A percentile compares a stretch with the other conserved stretches of the same genome.
phyloP scores from a whole-genome alignment of 1,284 basidiomycete species.

The Volvariella surrecta region DNA sequence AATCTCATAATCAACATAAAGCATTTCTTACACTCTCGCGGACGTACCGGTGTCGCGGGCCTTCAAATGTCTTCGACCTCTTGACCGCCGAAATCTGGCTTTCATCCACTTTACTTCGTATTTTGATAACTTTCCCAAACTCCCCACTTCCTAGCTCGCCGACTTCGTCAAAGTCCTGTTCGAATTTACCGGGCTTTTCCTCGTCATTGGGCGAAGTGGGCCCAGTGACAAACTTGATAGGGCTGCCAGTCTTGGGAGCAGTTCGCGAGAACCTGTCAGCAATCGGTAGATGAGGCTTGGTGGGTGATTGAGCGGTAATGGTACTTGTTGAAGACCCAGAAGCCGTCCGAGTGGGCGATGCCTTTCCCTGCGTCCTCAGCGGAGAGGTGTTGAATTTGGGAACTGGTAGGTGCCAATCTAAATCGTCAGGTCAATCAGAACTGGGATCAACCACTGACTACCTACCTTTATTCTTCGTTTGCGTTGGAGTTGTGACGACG shows the following conservation, averaged over 20 bases:
- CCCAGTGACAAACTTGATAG: constrained; percentile 18
- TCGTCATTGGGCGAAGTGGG: constrained; percentile 17
- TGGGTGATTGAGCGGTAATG: constrained; percentile 28
- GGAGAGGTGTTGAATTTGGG: constrained; percentile 26
- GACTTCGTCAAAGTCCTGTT: constrained; percentile 72
- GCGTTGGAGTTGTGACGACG: constrained; percentile 54
- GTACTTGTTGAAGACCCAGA: constrained; percentile 48
- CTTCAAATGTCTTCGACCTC: constrained; percentile 90
- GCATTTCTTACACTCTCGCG: constrained; percentile 5
- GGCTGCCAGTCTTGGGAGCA: not conserved
- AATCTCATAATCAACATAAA: constrained; percentile 6
- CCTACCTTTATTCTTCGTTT: constrained; percentile 35
- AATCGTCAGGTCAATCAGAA: constrained; percentile 6
- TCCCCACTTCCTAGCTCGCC: constrained; percentile 88
- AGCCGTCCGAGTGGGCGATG: constrained; percentile 36
- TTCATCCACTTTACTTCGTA: constrained; percentile 52
- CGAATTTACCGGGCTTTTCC: constrained; percentile 56
- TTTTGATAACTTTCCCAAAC: constrained; percentile 93
- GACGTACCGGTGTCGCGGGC: constrained; percentile 81
- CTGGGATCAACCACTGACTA: constrained; percentile 7
- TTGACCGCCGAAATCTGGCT: constrained; percentile 83
- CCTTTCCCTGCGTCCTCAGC: constrained; percentile 29
- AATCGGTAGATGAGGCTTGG: constrained; percentile 18
- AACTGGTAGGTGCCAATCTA: constrained; percentile 45
- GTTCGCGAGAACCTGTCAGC: constrained; percentile 5